These are phyloP conservation scores for Elsinoe fawcettii DNA, from an alignment of 2,329 filamentous ascomycete species.

Conservation along the genomic window DNA sequence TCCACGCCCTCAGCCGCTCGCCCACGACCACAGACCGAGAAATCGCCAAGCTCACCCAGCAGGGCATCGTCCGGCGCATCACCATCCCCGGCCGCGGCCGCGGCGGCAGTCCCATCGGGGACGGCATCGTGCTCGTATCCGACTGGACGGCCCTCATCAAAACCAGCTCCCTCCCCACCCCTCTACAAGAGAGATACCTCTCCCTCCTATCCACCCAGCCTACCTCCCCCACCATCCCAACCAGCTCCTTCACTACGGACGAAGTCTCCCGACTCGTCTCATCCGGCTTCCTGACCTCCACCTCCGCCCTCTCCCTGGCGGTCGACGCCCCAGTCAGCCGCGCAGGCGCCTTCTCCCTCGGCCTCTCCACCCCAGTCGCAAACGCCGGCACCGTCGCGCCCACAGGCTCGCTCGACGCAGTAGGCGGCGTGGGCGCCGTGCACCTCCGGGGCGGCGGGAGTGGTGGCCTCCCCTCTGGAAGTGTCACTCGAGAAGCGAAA, in stretches of 20 bases:
- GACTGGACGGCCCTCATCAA: slow-evolving; percentile 45
- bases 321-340: slow-evolving; percentile 37
- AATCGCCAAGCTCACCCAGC: slow-evolving; percentile 51
- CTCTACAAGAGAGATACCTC: slow-evolving; percentile 46
- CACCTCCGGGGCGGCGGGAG: slow-evolving; percentile 55
- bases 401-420: slow-evolving; percentile 60
- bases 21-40: slow-evolving; percentile 62
- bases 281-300: slow-evolving; percentile 56
- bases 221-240: slow-evolving; percentile 37
- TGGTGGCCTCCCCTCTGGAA: slow-evolving; percentile 23
- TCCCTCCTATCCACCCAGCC: slow-evolving; percentile 46
- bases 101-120: slow-evolving; percentile 52
- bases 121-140: slow-evolving; percentile 53
- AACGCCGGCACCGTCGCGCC: slow-evolving; percentile 55
- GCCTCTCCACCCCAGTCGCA: slow-evolving; percentile 53
- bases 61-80: slow-evolving; percentile 54
- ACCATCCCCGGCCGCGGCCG: slow-evolving; percentile 54
- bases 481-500: not conserved
- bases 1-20: slow-evolving; percentile 55
- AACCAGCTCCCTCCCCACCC: slow-evolving; percentile 25
- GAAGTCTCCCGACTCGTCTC: slow-evolving; percentile 54
- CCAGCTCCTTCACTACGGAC: slow-evolving; percentile 34
- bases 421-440: slow-evolving; percentile 60
- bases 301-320: slow-evolving; percentile 36
- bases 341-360: slow-evolving; percentile 34